Evolutionary conservation across 768 basidiomycete genomes (phyloP).

Genomic region (Punctularia strigosozonata): DNA sequence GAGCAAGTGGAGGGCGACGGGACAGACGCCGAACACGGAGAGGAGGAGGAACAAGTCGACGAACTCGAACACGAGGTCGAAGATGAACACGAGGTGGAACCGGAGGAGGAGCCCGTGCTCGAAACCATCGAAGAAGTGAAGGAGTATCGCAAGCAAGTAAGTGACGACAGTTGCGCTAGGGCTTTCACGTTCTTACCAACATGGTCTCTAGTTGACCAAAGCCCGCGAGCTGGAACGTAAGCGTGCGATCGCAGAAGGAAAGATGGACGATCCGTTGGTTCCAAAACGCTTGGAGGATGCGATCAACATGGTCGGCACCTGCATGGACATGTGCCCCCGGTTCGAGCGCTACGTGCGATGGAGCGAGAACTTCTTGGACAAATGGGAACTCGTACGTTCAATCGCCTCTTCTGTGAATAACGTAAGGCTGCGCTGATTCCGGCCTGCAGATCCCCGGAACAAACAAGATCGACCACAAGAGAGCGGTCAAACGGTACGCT

Average conservation of each 20-base stretch:
- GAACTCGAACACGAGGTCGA: slow-evolving; percentile 13
- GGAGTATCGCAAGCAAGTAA: slow-evolving; percentile 60
- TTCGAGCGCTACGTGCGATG: slow-evolving; percentile 90
- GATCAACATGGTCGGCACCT: slow-evolving; percentile 88
- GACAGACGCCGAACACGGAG: slow-evolving; percentile 17
- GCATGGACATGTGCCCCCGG: slow-evolving; percentile 87
- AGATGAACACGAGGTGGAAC: slow-evolving; percentile 12
- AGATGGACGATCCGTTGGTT: slow-evolving; percentile 79
- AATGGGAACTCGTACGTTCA: slow-evolving; percentile 69
- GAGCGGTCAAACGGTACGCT: slow-evolving; percentile 92
- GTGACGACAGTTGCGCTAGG: slow-evolving; percentile 11
- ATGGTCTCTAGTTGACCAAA: slow-evolving; percentile 49
- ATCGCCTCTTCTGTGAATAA: slow-evolving; percentile 1
- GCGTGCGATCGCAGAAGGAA: slow-evolving; percentile 66
- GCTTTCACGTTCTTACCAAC: slow-evolving; percentile 10
- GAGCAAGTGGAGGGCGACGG: slow-evolving; percentile 9
- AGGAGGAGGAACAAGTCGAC: slow-evolving; percentile 19
- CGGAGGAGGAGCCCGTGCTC: slow-evolving; percentile 35
- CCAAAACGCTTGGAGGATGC: slow-evolving; percentile 80
- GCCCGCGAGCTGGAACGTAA: slow-evolving; percentile 62
- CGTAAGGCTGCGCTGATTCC: slow-evolving; percentile 21
- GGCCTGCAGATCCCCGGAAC: slow-evolving; percentile 68
- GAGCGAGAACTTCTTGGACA: slow-evolving; percentile 76
- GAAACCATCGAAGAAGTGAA: slow-evolving; percentile 57
- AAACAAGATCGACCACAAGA: slow-evolving; percentile 74